Percentiles rank a stretch among this genome's conserved stretches.
Conservation (phyloP, 192 early-diverging fungal genomes). For the Lobosporangium transversale region DNA sequence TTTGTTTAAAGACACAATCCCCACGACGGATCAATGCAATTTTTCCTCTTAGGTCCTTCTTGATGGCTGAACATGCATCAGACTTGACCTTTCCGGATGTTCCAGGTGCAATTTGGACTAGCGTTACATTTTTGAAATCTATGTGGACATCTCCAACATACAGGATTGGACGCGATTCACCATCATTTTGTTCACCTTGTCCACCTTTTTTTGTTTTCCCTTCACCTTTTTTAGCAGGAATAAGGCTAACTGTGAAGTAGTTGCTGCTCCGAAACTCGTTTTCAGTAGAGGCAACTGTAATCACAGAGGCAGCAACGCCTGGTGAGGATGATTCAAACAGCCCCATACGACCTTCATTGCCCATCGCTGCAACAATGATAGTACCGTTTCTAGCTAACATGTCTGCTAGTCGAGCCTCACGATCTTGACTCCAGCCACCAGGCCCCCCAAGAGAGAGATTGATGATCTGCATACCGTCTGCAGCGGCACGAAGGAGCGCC, state of each 20-base stretch:
- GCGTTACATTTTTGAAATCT: conserved; percentile 52
- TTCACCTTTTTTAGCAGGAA: background rate
- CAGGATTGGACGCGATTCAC: conserved; percentile 41
- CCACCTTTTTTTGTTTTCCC: background rate
- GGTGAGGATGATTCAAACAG: conserved; percentile 69
- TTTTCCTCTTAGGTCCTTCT: conserved; percentile 52
- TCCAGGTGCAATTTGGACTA: conserved; percentile 59
- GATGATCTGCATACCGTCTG: conserved; percentile 82
- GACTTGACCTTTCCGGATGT: conserved; percentile 49
- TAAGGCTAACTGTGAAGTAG: conserved; percentile 37
- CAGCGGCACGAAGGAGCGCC: conserved; percentile 76
- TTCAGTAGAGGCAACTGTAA: conserved; percentile 68
- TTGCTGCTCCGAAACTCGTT: conserved; percentile 51
- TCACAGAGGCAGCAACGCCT: conserved; percentile 60
- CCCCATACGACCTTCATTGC: conserved; percentile 75
- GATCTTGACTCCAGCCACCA: conserved; percentile 68
- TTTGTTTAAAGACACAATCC: conserved; percentile 71
- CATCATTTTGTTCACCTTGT: background rate
- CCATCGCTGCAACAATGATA: conserved; percentile 67
- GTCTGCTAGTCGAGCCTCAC: conserved; percentile 67
- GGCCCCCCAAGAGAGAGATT: conserved; percentile 85
- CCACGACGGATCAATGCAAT: conserved; percentile 76
- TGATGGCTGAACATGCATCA: conserved; percentile 67
- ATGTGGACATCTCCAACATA: conserved; percentile 25
- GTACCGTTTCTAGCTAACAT: conserved; percentile 56